phyloP scores from a whole-genome alignment of 1,284 basidiomycete genomes.

The Fomitopsis pinicola region DNA sequence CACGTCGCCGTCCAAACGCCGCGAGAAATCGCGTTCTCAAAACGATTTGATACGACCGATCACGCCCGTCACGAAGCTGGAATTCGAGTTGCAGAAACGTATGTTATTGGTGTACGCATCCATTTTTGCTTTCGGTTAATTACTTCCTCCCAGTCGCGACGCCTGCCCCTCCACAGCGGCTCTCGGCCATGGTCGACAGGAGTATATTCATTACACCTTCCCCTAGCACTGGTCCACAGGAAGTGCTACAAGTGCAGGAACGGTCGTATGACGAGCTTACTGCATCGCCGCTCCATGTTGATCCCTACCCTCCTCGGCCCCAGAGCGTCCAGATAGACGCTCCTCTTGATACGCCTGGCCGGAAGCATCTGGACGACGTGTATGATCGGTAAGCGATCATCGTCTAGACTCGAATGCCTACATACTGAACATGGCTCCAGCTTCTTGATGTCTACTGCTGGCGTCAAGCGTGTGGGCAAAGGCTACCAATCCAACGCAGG shows the following conservation, averaged over 20 bases:
- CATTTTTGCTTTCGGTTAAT: not conserved
- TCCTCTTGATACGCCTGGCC: conserved; percentile 46
- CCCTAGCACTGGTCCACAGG: conserved; percentile 10
- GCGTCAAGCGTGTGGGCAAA: conserved; percentile 68
- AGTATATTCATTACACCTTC: conserved; percentile 53
- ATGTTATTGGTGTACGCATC: conserved; percentile 20
- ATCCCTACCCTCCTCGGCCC: conserved; percentile 52
- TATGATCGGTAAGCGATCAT: conserved; percentile 49
- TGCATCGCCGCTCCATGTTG: conserved; percentile 54
- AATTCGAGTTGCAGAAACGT: conserved; percentile 60
- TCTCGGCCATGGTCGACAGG: conserved; percentile 61
- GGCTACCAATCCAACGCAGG: conserved; percentile 65
- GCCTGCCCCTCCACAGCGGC: conserved; percentile 44
- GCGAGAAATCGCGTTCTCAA: conserved; percentile 62
- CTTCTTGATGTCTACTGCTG: conserved; percentile 72
- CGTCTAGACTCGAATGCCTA: not conserved
- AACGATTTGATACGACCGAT: conserved; percentile 64
- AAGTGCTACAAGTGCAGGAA: not conserved
- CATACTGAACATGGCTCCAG: conserved; percentile 4
- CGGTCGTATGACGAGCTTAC: conserved; percentile 42
- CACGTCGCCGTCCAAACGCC: conserved; percentile 41
- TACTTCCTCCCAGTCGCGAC: conserved; percentile 18
- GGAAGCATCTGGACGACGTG: conserved; percentile 57
- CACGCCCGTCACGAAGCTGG: conserved; percentile 54
- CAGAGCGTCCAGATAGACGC: conserved; percentile 28